Percentiles rank a stretch among this genome's conserved stretches.
Conservation (phyloP, 306 rosid species). For the Begonia loranthoides region DNA sequence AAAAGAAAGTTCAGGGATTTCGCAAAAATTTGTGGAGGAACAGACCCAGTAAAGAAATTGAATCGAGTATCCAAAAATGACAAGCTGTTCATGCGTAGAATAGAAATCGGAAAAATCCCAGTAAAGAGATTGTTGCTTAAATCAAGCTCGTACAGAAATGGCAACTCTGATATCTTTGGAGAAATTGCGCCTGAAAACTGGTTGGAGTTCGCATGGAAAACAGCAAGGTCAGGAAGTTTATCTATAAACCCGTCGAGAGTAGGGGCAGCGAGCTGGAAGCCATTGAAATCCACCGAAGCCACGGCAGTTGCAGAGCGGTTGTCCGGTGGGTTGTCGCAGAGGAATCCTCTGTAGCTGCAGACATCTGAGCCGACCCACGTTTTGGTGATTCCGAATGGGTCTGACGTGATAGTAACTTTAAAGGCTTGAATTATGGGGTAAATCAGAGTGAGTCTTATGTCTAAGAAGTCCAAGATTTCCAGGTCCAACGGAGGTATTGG, state of each 20-base stretch:
- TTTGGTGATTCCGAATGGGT: constrained; percentile 26
- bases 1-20: constrained; percentile 21
- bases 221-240: constrained; percentile 25
- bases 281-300: constrained; percentile 34
- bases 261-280: constrained; percentile 33
- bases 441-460: constrained; percentile 19
- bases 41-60: constrained; percentile 25
- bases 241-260: constrained; percentile 33
- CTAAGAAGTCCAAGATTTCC: constrained; percentile 22
- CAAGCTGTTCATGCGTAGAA: constrained; percentile 11
- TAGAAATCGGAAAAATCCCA: constrained; percentile 21
- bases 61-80: constrained; percentile 27
- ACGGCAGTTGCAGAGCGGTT: constrained; percentile 15
- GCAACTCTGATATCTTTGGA: constrained; percentile 16
- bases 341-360: constrained; percentile 32
- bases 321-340: constrained; percentile 31
- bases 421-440: constrained; percentile 26
- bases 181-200: constrained; percentile 30
- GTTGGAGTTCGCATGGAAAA: constrained; percentile 46
- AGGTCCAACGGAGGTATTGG: constrained; percentile 16
- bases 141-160: constrained; percentile 31
- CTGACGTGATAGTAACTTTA: constrained; percentile 27
- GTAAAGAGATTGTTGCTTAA: constrained; percentile 29
- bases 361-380: constrained; percentile 34
- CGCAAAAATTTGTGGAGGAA: constrained; percentile 18